These are phyloP conservation scores for Lipomyces yamadae DNA, from an alignment of 805 yeast species.

Conservation along the genomic window DNA sequence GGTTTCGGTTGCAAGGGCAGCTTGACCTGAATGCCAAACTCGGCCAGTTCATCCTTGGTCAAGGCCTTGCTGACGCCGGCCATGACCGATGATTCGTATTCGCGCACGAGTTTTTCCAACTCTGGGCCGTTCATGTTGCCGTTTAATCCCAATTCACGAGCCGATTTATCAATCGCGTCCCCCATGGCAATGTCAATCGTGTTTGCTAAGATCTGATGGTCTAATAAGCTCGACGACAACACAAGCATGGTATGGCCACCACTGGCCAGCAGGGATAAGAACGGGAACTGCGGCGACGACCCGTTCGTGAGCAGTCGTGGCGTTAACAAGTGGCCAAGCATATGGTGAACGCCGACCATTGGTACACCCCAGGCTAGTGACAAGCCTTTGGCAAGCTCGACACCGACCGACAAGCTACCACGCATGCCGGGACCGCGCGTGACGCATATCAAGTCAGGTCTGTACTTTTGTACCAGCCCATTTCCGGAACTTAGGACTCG, in stretches of 20 bases:
- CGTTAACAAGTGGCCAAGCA: slow-evolving; percentile 87
- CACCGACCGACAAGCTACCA: slow-evolving; percentile 81
- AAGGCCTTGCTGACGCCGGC: slow-evolving; percentile 5
- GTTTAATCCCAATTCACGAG: slow-evolving; percentile 74
- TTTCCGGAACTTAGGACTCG: slow-evolving; percentile 50
- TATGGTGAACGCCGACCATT: slow-evolving; percentile 89
- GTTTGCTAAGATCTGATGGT: slow-evolving; percentile 70
- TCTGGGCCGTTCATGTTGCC: slow-evolving; percentile 90
- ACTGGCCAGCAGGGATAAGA: slow-evolving; percentile 75
- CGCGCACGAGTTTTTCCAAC: slow-evolving; percentile 61
- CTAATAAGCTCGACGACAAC: slow-evolving; percentile 58
- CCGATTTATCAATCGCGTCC: slow-evolving; percentile 91
- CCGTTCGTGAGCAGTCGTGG: slow-evolving; percentile 59
- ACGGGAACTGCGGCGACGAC: slow-evolving; percentile 69
- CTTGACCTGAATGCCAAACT: slow-evolving; percentile 5
- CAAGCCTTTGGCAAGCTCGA: slow-evolving; percentile 84
- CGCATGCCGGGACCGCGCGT: slow-evolving; percentile 98
- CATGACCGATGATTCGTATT: slow-evolving; percentile 40
- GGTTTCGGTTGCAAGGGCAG: slow-evolving; percentile 58
- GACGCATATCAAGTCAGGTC: slow-evolving; percentile 79
- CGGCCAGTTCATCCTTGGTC: neutral
- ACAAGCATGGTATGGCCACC: slow-evolving; percentile 97
- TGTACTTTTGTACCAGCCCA: slow-evolving; percentile 38
- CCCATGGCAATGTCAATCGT: slow-evolving; percentile 91
- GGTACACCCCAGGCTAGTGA: slow-evolving; percentile 79